Conservation (phyloP, 768 basidiomycete species). For the Podaxis pistillaris region DNA sequence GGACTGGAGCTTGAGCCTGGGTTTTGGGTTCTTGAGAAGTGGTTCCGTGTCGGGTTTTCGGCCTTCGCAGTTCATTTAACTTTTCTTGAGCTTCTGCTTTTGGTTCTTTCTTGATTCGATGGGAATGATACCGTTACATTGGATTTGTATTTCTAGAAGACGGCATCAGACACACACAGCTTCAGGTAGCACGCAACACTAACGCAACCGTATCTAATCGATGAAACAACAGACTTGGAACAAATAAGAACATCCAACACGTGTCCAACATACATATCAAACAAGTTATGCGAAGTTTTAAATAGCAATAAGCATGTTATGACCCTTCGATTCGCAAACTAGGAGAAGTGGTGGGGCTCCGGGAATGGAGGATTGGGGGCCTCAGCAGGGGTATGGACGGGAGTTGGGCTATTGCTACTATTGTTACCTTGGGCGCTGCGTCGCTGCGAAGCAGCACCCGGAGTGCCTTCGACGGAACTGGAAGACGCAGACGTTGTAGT, state of each 20-base stretch:
- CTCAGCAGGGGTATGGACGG: not conserved
- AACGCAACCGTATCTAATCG: not conserved
- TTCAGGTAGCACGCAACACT: not conserved
- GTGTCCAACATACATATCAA: conserved; percentile 3
- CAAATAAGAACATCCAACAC: not conserved
- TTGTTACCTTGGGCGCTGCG: not conserved
- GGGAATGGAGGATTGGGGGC: conserved; percentile 35
- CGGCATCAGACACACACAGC: not conserved
- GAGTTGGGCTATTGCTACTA: not conserved
- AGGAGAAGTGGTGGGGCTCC: conserved; percentile 33
- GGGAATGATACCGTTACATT: not conserved
- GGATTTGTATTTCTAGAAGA: conserved; percentile 10
- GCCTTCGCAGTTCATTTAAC: not conserved
- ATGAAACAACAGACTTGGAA: not conserved
- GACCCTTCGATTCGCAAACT: not conserved
- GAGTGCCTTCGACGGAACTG: conserved; percentile 8
- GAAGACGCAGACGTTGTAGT: conserved; percentile 12
- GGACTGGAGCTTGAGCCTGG: conserved; percentile 22
- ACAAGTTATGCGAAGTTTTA: not conserved
- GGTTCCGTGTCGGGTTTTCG: not conserved
- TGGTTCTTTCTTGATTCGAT: conserved; percentile 10
- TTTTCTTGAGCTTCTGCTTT: not conserved
- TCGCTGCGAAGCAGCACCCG: conserved; percentile 2
- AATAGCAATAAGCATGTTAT: conserved; percentile 12
- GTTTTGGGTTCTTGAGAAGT: not conserved